Evolutionary conservation across 2,329 filamentous ascomycete species (phyloP), one percentile per base, ranked within the genome.

Genomic region (Trichoderma sp.): DNA sequence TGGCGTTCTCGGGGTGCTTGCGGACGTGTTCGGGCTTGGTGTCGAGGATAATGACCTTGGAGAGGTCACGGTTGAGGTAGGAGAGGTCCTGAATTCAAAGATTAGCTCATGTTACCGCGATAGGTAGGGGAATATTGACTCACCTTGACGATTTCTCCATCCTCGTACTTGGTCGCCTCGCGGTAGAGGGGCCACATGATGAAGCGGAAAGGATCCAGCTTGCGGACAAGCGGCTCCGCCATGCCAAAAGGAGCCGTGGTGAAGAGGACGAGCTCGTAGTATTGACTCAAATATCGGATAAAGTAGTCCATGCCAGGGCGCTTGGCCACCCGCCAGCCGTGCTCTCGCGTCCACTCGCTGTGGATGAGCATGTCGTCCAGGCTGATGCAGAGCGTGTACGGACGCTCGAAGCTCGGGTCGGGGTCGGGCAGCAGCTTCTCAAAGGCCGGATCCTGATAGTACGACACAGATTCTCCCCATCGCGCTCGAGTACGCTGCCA

Each of bases 241-340:
- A 92, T 90, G 73, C 88, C 88, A 73, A 88, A 92, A 0, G 94
- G 93, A 54, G 95, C 89, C 45, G 87, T 91, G 39, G 95, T 99
- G 81, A 98, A 99, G 69, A 99, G 87, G 60, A 98, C 95, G 63
- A 99, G 83, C 78, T 99, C 95, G 75, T 97, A 99, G 83, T 99
- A 98, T 78, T 97, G 93, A 78, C 91, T 94, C 56, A 99, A 85
- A 77, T 99, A 99, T 74, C 92, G 91, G 69, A 99, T 81, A 81
- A 99, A 99, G 81, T 99, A 99, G 80, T 99, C 95, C 67, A 96
- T 86, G 52, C 95, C 95, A 43, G 95, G 95, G 57, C 95, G 87
- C 82, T 99, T 99, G 30, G 95, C 95, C 67, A 96, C 85, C 70
- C 94, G 88, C 93, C 95, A 99, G 66, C 95, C 95, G 74, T 97